Conservation (phyloP, 1,284 basidiomycete genomes). For the Athelia sp. region DNA sequence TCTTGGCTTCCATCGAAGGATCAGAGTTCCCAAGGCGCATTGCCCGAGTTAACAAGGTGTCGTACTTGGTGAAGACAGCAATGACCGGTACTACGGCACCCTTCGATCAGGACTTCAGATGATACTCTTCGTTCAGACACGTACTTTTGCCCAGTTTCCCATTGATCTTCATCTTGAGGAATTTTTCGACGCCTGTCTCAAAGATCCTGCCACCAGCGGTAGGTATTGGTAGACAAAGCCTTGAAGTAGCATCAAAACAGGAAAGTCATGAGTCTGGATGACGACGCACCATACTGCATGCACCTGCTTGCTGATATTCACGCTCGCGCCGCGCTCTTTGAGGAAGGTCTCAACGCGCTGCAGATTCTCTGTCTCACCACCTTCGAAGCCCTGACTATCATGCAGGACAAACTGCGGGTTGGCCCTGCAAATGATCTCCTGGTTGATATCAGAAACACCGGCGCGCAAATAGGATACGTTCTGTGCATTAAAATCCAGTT, state of each 20-base stretch:
- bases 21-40: background rate
- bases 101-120: background rate
- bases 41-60: background rate
- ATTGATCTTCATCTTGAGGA: background rate
- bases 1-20: background rate
- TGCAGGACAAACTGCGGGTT: slow-evolving; percentile 23
- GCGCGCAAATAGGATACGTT: slow-evolving; percentile 1
- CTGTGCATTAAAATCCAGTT: background rate
- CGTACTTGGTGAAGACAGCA: slow-evolving; percentile 1
- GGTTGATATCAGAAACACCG: slow-evolving; percentile 17
- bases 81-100: background rate
- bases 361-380: slow-evolving; percentile 15
- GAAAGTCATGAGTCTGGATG: background rate
- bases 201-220: background rate
- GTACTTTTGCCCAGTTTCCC: too few species aligned
- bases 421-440: slow-evolving; percentile 11
- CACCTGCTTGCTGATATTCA: background rate
- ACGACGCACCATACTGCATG: background rate
- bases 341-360: slow-evolving; percentile 16
- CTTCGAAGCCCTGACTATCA: slow-evolving; percentile 24
- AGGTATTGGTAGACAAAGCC: background rate
- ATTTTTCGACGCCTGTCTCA: background rate
- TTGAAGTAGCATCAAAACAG: background rate
- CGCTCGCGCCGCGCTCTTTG: background rate
- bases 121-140: background rate